These are phyloP conservation scores for Annulohypoxylon stygium DNA, from an alignment of 495 filamentous ascomycete genomes.

Conservation along the genomic window DNA sequence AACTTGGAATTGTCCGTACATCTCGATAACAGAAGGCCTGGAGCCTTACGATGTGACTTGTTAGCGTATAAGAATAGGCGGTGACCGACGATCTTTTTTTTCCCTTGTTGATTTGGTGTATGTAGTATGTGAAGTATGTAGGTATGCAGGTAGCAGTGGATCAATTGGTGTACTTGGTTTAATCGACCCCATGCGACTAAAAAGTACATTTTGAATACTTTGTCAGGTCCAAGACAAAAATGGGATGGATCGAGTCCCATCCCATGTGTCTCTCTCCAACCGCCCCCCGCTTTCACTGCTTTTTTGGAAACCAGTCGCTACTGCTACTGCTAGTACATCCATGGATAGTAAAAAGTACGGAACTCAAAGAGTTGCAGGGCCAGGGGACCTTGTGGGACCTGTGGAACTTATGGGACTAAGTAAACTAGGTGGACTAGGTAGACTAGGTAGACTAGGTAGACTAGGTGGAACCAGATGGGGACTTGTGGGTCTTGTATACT, in stretches of 20 bases:
- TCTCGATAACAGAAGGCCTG: constrained; percentile 18
- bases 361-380: constrained; percentile 7
- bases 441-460: background rate
- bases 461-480: background rate
- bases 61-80: constrained; percentile 30
- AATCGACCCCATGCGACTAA: constrained; percentile 16
- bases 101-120: background rate
- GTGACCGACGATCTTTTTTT: constrained; percentile 37
- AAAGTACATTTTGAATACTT: constrained; percentile 36
- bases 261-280: constrained; percentile 39
- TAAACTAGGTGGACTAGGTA: no score
- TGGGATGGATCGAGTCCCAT: constrained; percentile 32
- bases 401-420: background rate
- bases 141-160: no score
- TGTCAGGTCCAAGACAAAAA: constrained; percentile 32
- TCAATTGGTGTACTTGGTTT: constrained; percentile 25
- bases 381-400: constrained; percentile 7
- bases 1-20: background rate
- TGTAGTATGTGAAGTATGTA: no score
- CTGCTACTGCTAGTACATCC: no score
- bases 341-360: constrained; percentile 8
- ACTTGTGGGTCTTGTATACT: constrained; percentile 2
- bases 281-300: constrained; percentile 43
- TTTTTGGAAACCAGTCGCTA: constrained; percentile 40
- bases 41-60: constrained; percentile 22